Base-by-base conservation (phyloP, 2,329 filamentous ascomycete species). In the Fusarium marasasianum region DNA sequence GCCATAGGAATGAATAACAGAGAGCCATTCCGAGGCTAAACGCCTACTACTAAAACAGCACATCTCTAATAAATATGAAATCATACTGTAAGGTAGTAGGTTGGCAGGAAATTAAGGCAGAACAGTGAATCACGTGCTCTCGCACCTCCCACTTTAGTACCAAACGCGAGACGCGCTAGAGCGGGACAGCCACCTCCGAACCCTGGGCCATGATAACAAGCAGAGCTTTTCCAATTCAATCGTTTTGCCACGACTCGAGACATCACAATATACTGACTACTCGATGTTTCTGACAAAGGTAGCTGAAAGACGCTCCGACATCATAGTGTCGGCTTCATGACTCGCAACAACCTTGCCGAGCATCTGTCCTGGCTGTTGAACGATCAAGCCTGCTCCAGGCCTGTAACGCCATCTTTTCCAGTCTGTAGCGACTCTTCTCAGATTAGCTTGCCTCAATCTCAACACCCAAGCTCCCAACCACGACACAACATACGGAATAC, bases 301-400 rank as follows among this genome's bases (percentile, higher is more conserved):
- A 73, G 57, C 66, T 73, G 69, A 77, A 68, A 69, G 53, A 74
- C 67, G 58, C 66, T 72, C 72, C 74, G 76, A 73, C 66, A 73
- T 53, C 59, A 58, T 41, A 43, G 61, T 69, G 76, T 81, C 81
- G 84, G 79, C 84, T 87, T 87, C 84, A 91, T 91, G 89, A 91
- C 89, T 84, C 87, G 87, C 80, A 90, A 90, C 82, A 91, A 91
- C 79, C 85, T 91, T 69, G 80, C 82, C 76, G 85, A 88, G 78
- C 87, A 91, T 80, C 82, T 91, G 76, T 83, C 86, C 76, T 91
- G 89, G 89, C 83, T 91, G 78, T 79, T 89, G 77, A 83, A 84
- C 76, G 87, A 88, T 80, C 80, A 83, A 76, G 78, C 82, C 64
- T 79, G 82, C 76, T 81, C 81, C 74, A 82, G 81, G 78, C 83